phyloP scores from a whole-genome alignment of 768 basidiomycete species.

The Sistotremastrum niveocremeum region DNA sequence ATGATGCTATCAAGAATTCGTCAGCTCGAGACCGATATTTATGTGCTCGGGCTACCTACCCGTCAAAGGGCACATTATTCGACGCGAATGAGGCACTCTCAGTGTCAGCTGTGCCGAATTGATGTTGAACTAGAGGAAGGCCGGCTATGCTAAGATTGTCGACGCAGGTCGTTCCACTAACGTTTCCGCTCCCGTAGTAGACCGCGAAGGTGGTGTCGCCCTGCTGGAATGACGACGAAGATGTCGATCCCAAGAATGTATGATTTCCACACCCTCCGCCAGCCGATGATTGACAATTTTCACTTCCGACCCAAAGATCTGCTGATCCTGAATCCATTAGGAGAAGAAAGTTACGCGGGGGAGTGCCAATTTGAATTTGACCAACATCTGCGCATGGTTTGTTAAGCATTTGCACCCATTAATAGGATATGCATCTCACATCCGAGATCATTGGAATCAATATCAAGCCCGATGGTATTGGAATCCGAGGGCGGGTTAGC shows the following conservation, averaged over 20 bases:
- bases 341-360: slow-evolving; percentile 38
- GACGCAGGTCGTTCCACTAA: slow-evolving; percentile 46
- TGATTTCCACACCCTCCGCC: slow-evolving; percentile 43
- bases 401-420: not conserved
- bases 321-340: slow-evolving; percentile 63
- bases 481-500: slow-evolving; percentile 27
- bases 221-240: slow-evolving; percentile 50
- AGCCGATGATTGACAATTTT: slow-evolving; percentile 26
- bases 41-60: no score
- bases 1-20: slow-evolving; percentile 32
- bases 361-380: slow-evolving; percentile 50
- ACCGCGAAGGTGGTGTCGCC: slow-evolving; percentile 38
- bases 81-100: slow-evolving; percentile 53
- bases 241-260: slow-evolving; percentile 45
- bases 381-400: slow-evolving; percentile 18
- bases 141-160: slow-evolving; percentile 58
- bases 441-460: slow-evolving; percentile 50
- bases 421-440: slow-evolving; percentile 17
- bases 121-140: slow-evolving; percentile 39
- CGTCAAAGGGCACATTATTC: slow-evolving; percentile 42
- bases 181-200: slow-evolving; percentile 56
- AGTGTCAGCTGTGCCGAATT: slow-evolving; percentile 48
- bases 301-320: slow-evolving; percentile 52
- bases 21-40: no score
- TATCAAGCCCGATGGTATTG: slow-evolving; percentile 54